Conservation (phyloP, 148 eudicot species). For the Silene latifolia region DNA sequence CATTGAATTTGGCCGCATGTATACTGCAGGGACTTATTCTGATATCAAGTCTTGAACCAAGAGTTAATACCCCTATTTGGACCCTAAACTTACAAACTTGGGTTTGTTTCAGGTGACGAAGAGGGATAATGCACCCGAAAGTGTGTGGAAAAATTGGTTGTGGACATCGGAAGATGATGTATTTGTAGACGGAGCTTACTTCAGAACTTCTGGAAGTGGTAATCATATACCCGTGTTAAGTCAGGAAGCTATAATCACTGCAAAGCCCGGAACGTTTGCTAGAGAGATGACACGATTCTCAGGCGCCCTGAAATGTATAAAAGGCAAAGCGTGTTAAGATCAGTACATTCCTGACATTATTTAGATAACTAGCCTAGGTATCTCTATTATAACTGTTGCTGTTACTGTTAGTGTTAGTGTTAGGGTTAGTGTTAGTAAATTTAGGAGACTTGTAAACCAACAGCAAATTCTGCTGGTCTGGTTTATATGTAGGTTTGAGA, state of each 20-base stretch:
- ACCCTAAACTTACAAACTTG: not conserved
- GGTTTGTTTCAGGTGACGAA: constrained; percentile 38
- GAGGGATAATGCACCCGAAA: constrained; percentile 45
- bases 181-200: constrained; percentile 44
- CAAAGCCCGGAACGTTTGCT: constrained; percentile 40
- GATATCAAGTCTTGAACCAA: not conserved
- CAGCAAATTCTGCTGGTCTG: no score
- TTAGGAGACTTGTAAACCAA: no score
- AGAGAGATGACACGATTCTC: constrained; percentile 35
- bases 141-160: constrained; percentile 48
- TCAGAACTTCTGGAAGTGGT: constrained; percentile 35
- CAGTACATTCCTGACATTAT: not conserved
- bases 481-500: no score
- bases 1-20: no score
- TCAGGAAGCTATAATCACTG: constrained; percentile 25
- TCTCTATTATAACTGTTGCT: no score
- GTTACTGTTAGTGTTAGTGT: no score
- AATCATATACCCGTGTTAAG: not conserved
- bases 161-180: constrained; percentile 50
- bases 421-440: no score
- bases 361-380: no score
- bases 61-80: no score
- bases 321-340: constrained; percentile 26
- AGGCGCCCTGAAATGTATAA: constrained; percentile 38
- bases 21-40: no score